phyloP scores from a whole-genome alignment of 768 basidiomycete species.

The Termitomyces sp. region DNA sequence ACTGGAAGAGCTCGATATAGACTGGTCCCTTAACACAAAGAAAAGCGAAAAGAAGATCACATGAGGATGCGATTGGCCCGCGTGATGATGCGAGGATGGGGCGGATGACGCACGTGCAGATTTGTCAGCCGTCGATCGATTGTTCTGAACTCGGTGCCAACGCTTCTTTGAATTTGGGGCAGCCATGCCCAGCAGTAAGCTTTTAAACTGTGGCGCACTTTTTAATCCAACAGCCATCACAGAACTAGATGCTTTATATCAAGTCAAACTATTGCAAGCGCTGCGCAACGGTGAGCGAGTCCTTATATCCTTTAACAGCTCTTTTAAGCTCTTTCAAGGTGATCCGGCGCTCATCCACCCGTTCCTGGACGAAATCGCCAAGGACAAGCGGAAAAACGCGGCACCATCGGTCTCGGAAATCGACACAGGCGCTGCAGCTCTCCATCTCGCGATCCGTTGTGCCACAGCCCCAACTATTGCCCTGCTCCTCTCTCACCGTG shows the following conservation, averaged over 20 bases:
- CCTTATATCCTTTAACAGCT: neutral
- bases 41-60: too few species aligned
- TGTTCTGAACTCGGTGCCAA: too few species aligned
- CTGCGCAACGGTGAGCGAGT: constrained; percentile 49
- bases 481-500: constrained; percentile 63
- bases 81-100: too few species aligned
- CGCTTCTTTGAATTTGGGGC: too few species aligned
- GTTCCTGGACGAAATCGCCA: constrained; percentile 70
- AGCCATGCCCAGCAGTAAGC: neutral
- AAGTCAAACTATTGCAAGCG: constrained; percentile 61
- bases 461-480: constrained; percentile 67
- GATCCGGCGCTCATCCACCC: constrained; percentile 79
- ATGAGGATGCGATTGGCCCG: too few species aligned
- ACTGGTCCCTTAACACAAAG: too few species aligned
- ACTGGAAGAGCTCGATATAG: too few species aligned
- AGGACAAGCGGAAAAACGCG: constrained; percentile 42
- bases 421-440: constrained; percentile 48
- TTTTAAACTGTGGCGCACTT: neutral
- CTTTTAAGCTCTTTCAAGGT: constrained; percentile 33
- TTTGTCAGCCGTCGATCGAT: too few species aligned
- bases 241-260: constrained; percentile 43
- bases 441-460: constrained; percentile 82
- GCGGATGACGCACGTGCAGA: too few species aligned
- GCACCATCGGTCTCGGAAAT: neutral
- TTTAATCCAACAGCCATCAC: neutral